A percentile compares a stretch with the other conserved stretches of the same genome.
Conservation (phyloP, 2,329 filamentous ascomycete genomes). For the Lanzia echinophila region DNA sequence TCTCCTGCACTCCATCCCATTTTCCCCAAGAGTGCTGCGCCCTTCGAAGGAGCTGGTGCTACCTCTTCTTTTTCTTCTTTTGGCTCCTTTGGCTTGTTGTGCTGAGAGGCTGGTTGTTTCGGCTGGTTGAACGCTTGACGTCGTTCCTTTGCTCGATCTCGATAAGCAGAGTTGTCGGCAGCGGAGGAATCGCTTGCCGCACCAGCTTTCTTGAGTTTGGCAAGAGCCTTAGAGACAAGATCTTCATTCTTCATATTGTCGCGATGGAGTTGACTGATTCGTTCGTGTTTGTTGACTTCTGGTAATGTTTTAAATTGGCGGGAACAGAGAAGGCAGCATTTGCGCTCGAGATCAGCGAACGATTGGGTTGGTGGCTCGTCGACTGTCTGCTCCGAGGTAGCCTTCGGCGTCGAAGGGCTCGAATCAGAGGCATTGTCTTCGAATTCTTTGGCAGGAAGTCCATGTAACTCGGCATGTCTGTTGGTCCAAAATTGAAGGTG, state of each 20-base stretch:
- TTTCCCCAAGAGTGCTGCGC: constrained; percentile 61
- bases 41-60: constrained; percentile 47
- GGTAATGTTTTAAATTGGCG: constrained; percentile 48
- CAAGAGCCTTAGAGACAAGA: constrained; percentile 34
- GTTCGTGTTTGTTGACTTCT: constrained; percentile 53
- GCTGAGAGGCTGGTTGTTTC: constrained; percentile 41
- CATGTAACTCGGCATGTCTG: constrained; percentile 61
- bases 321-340: constrained; percentile 57
- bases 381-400: constrained; percentile 17
- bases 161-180: constrained; percentile 24
- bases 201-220: constrained; percentile 32
- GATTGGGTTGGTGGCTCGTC: constrained; percentile 42
- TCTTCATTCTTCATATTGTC: constrained; percentile 46
- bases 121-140: constrained; percentile 56
- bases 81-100: constrained; percentile 26
- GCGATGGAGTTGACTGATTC: constrained; percentile 49
- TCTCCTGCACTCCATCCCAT: constrained; percentile 64
- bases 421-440: constrained; percentile 27
- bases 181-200: constrained; percentile 7
- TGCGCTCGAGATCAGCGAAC: constrained; percentile 51
- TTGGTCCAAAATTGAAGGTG: constrained; percentile 68
- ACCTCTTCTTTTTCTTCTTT: constrained; percentile 35
- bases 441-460: constrained; percentile 37
- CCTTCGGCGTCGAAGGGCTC: constrained; percentile 8
- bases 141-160: constrained; percentile 61